These are phyloP conservation scores for Nasturtium officinale DNA, from an alignment of 345 rosid genomes.

Conservation along the genomic window DNA sequence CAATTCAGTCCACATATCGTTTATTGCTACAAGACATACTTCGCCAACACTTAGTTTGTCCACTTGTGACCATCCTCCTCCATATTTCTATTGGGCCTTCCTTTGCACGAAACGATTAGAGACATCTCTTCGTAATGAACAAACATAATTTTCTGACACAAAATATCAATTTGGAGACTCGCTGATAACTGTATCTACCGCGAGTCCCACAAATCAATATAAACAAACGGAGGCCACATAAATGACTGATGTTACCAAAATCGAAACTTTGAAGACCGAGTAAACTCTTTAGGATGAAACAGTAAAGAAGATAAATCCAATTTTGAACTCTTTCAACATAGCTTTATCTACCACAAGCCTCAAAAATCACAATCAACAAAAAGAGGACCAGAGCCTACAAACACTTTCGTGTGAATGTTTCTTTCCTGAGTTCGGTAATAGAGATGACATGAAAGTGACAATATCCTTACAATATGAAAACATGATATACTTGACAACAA, in stretches of 20 bases:
- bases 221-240: too few species aligned
- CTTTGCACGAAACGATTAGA: not conserved
- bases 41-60: conserved; percentile 28
- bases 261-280: not conserved
- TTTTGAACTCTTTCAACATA: conserved; percentile 1
- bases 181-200: conserved; percentile 9
- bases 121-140: not conserved
- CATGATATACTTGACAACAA: conserved; percentile 37
- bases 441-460: conserved; percentile 20
- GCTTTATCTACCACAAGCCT: not conserved
- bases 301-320: conserved; percentile 2
- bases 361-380: conserved; percentile 23
- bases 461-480: conserved; percentile 16
- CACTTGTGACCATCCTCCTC: conserved; percentile 19
- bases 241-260: conserved; percentile 16
- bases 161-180: conserved; percentile 18
- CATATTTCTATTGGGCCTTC: not conserved
- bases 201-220: not conserved
- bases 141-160: not conserved
- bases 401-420: conserved; percentile 33
- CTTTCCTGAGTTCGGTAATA: conserved; percentile 22
- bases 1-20: conserved; percentile 10
- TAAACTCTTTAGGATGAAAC: not conserved
- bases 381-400: conserved; percentile 8
- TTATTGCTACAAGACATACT: conserved; percentile 21